Percentiles rank a stretch among this genome's conserved stretches.
Evolutionary conservation across 2,329 filamentous ascomycete species (phyloP).

Genomic region (Fusarium nisikadoi): DNA sequence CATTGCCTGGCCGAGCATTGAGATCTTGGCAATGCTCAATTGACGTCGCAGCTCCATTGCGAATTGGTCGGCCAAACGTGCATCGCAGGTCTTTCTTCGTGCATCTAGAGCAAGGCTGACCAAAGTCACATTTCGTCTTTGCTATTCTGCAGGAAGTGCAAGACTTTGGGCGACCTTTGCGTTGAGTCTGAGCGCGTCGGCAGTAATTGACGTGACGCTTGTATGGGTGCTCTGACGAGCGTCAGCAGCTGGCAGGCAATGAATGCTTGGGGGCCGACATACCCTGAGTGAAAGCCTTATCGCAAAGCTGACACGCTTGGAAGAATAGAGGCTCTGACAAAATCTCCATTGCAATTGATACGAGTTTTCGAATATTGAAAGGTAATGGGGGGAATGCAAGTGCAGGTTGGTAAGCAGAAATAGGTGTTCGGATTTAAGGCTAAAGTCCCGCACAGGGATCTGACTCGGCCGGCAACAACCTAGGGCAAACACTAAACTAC

Average conservation of each 20-base stretch:
- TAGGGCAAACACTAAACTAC: too few species aligned
- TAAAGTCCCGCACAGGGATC: not conserved
- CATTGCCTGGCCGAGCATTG: fast-evolving
- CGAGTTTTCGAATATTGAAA: too few species aligned
- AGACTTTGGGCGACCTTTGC: conserved; percentile 41
- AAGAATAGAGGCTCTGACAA: not conserved
- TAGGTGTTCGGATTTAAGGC: conserved; percentile 17
- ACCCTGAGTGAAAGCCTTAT: conserved; percentile 39
- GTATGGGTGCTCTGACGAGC: conserved; percentile 26
- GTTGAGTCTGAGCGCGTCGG: conserved; percentile 34
- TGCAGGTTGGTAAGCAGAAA: conserved; percentile 8
- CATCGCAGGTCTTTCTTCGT: conserved; percentile 25
- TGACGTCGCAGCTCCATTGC: fast-evolving
- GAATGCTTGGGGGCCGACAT: not conserved
- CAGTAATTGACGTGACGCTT: conserved; percentile 44
- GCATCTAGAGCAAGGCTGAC: conserved; percentile 38
- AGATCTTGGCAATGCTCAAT: fast-evolving
- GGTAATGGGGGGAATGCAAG: fast-evolving
- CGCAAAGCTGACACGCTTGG: conserved; percentile 32
- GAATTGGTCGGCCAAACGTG: not conserved
- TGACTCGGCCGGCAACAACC: too few species aligned
- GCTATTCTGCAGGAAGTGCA: conserved; percentile 35
- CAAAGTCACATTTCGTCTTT: conserved; percentile 42
- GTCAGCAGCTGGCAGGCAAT: not conserved
- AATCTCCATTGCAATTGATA: not conserved